Percentiles rank a stretch among this genome's conserved stretches.
Evolutionary conservation across 768 basidiomycete genomes (phyloP).

Genomic region (Hericium erinaceus): DNA sequence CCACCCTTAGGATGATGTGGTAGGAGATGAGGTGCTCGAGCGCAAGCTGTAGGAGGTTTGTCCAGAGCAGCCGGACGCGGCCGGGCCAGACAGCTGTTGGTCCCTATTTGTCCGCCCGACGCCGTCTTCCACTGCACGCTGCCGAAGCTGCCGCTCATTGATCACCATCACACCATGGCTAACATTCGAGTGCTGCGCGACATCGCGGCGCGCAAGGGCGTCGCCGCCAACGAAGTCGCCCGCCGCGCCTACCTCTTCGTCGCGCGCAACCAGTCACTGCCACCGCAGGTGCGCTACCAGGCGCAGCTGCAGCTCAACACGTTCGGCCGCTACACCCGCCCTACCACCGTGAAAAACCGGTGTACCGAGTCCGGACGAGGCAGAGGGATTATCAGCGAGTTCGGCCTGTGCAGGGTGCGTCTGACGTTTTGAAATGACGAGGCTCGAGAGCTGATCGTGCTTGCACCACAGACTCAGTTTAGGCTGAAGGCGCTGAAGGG

Average conservation of each 20-base stretch:
- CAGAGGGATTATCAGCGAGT: slow-evolving; percentile 83
- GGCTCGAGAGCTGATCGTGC: not conserved
- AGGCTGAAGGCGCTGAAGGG: slow-evolving; percentile 73
- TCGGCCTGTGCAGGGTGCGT: slow-evolving; percentile 72
- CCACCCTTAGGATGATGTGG: not conserved
- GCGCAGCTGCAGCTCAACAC: slow-evolving; percentile 91
- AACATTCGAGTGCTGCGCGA: slow-evolving; percentile 60
- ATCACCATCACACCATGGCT: slow-evolving; percentile 12
- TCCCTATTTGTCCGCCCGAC: not conserved
- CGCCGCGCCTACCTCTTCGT: slow-evolving; percentile 90
- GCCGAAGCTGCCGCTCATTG: not conserved
- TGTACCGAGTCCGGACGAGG: slow-evolving; percentile 82
- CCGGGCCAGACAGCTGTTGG: not conserved
- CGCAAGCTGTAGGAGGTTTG: not conserved
- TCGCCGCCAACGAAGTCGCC: slow-evolving; percentile 67
- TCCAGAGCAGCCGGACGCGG: not conserved
- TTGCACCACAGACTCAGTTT: slow-evolving; percentile 68
- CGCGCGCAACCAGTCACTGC: slow-evolving; percentile 84
- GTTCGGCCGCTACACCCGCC: slow-evolving; percentile 73
- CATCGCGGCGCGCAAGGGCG: slow-evolving; percentile 66
- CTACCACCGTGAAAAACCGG: slow-evolving; percentile 83
- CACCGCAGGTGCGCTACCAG: slow-evolving; percentile 82
- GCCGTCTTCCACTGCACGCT: not conserved
- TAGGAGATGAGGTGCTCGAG: not conserved
- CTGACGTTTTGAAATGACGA: not conserved